Percentiles rank a stretch among this genome's conserved stretches.
Evolutionary conservation across 352 stramenopile species (phyloP).

Genomic region (Phytophthora boehmeriae): DNA sequence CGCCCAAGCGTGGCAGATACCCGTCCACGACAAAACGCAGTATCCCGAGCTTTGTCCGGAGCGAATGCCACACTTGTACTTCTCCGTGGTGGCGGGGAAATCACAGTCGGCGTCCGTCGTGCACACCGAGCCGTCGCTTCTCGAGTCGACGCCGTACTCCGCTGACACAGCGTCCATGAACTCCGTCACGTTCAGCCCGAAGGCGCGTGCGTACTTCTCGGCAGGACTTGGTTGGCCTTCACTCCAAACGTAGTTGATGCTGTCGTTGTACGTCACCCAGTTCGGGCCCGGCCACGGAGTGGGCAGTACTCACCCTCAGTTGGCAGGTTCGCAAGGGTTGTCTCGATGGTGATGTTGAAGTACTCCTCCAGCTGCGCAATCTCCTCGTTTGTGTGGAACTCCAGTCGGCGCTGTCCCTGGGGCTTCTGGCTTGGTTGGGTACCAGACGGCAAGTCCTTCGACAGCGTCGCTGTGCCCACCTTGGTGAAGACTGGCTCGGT

Average conservation of each 20-base stretch:
- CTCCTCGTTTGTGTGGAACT: slow-evolving; percentile 21
- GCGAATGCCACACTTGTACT: slow-evolving; percentile 36
- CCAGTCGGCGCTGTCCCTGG: slow-evolving; percentile 22
- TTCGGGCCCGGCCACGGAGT: slow-evolving; percentile 57
- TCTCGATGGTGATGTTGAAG: slow-evolving; percentile 32
- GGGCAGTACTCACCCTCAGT: slow-evolving; percentile 13
- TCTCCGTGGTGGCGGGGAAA: slow-evolving; percentile 9
- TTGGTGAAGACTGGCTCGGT: slow-evolving; percentile 24
- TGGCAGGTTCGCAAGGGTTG: slow-evolving; percentile 28
- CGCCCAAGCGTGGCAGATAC: slow-evolving; percentile 59
- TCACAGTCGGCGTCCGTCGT: slow-evolving; percentile 32
- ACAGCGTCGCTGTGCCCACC: slow-evolving; percentile 23
- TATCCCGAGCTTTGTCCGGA: slow-evolving; percentile 33
- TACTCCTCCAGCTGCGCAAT: slow-evolving; percentile 31
- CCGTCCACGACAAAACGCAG: slow-evolving; percentile 54
- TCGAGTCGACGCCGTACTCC: slow-evolving; percentile 38
- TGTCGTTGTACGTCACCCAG: slow-evolving; percentile 66
- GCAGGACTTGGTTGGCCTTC: slow-evolving; percentile 26
- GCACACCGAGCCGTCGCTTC: slow-evolving; percentile 25
- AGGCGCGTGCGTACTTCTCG: slow-evolving; percentile 59
- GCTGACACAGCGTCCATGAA: slow-evolving; percentile 48
- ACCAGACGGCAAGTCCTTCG: too few species aligned
- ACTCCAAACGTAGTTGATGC: slow-evolving; percentile 57
- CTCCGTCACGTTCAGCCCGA: slow-evolving; percentile 34
- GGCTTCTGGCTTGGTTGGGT: too few species aligned